Percentiles rank a stretch among this genome's conserved stretches.
Conservation (phyloP, 345 rosid species). For the Lagerstroemia speciosa region DNA sequence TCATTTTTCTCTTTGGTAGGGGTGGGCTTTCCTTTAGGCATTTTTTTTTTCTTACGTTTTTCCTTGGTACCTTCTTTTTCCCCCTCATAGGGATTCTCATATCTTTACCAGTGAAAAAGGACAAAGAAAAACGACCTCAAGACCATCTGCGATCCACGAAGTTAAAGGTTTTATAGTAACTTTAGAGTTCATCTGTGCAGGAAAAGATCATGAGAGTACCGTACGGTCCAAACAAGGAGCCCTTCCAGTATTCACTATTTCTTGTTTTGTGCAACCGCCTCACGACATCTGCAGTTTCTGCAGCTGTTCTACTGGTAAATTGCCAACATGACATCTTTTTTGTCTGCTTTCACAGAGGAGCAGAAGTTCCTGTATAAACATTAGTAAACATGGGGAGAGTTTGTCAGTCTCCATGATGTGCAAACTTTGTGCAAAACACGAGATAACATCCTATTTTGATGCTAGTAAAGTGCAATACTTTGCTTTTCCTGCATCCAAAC, state of each 20-base stretch:
- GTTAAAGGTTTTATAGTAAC: constrained; percentile 3
- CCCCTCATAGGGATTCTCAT: background rate
- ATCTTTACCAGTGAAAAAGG: background rate
- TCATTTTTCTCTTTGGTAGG: too few relatives aligned
- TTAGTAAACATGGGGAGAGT: background rate
- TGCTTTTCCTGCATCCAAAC: background rate
- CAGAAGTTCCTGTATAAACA: background rate
- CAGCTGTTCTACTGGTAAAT: constrained; percentile 55
- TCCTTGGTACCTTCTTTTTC: background rate
- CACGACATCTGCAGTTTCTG: constrained; percentile 82
- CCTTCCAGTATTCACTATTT: constrained; percentile 68
- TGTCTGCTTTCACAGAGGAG: background rate
- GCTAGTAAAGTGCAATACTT: background rate
- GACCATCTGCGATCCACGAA: background rate
- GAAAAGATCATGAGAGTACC: constrained; percentile 94
- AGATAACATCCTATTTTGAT: background rate
- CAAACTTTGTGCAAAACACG: background rate
- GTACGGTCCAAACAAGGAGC: constrained; percentile 76
- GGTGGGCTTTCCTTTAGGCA: background rate
- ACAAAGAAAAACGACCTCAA: too few relatives aligned
- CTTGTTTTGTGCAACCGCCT: constrained; percentile 93
- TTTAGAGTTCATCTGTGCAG: constrained; percentile 27
- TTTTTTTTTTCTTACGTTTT: background rate
- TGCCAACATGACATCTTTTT: background rate
- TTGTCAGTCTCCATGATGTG: background rate